Percentiles rank a stretch among this genome's conserved stretches.
phyloP scores from a whole-genome alignment of 1,284 basidiomycete genomes.

The Fomitiporia mediterranea region DNA sequence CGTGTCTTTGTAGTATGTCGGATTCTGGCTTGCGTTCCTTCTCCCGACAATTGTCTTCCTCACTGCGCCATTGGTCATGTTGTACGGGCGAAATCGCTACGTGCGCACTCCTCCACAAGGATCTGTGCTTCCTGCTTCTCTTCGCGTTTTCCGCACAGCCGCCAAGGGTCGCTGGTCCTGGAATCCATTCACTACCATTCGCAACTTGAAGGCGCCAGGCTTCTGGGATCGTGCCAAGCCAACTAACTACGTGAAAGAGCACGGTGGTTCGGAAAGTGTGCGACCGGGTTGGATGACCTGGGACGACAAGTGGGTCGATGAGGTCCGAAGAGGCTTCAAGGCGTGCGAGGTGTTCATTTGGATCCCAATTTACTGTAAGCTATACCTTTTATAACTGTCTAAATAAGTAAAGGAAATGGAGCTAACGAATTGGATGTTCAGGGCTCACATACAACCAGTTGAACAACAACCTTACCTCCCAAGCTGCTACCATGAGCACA shows the following conservation, averaged over 20 bases:
- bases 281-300: constrained; percentile 68
- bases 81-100: constrained; percentile 63
- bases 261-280: constrained; percentile 26
- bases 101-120: constrained; percentile 66
- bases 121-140: constrained; percentile 59
- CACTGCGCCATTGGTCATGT: constrained; percentile 69
- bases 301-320: constrained; percentile 79
- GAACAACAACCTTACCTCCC: constrained; percentile 76
- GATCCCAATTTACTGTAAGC: constrained; percentile 67
- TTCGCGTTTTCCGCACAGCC: constrained; percentile 49
- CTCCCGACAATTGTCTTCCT: constrained; percentile 67
- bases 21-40: constrained; percentile 66
- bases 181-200: constrained; percentile 48
- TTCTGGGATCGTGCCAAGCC: constrained; percentile 84
- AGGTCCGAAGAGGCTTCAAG: constrained; percentile 77
- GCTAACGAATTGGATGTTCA: constrained; percentile 29
- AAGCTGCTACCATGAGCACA: constrained; percentile 68
- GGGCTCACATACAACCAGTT: constrained; percentile 75
- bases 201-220: constrained; percentile 50
- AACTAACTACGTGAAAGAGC: constrained; percentile 34
- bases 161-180: constrained; percentile 51
- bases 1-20: constrained; percentile 47
- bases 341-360: constrained; percentile 82
- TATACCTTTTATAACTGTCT: background rate
- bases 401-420: background rate